A percentile compares a stretch with the other conserved stretches of the same genome.
These are phyloP conservation scores for Diplotaxis tenuifolia DNA, from an alignment of 345 rosid genomes.

Conservation along the genomic window DNA sequence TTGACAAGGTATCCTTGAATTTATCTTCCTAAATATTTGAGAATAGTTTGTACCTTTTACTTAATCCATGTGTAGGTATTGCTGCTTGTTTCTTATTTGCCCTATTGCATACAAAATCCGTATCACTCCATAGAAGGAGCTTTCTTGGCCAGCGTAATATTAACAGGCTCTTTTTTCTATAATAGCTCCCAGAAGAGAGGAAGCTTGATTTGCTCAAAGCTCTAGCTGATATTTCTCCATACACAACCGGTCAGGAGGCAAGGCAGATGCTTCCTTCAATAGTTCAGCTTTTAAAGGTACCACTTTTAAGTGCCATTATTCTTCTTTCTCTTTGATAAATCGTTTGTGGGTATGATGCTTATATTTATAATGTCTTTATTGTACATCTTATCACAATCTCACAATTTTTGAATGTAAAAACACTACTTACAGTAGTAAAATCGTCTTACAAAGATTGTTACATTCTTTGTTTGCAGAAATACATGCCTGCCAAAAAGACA, in stretches of 20 bases:
- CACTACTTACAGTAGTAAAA: background rate
- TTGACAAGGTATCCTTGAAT: constrained; percentile 60
- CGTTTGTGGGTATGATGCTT: background rate
- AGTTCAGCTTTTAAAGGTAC: constrained; percentile 85
- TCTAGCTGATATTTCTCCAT: constrained; percentile 89
- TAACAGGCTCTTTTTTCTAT: constrained; percentile 12
- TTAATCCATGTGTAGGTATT: background rate
- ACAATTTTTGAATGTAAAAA: background rate
- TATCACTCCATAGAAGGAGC: constrained; percentile 4
- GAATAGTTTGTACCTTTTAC: background rate
- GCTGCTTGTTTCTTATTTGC: background rate
- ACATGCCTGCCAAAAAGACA: constrained; percentile 89
- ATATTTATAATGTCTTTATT: background rate
- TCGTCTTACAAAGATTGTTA: constrained; percentile 7
- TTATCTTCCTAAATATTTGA: too few relatives aligned
- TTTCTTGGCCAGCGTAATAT: constrained; percentile 9
- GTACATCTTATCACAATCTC: background rate
- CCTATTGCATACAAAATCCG: background rate
- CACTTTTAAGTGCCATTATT: background rate
- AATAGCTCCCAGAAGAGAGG: constrained; percentile 92
- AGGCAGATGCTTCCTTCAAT: constrained; percentile 90
- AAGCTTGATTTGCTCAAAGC: constrained; percentile 96
- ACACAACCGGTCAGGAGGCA: constrained; percentile 85
- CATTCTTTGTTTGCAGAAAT: constrained; percentile 52
- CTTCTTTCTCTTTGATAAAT: background rate